Evolutionary conservation across 257 asterid genomes (phyloP).

Genomic region (Coffea canephora): DNA sequence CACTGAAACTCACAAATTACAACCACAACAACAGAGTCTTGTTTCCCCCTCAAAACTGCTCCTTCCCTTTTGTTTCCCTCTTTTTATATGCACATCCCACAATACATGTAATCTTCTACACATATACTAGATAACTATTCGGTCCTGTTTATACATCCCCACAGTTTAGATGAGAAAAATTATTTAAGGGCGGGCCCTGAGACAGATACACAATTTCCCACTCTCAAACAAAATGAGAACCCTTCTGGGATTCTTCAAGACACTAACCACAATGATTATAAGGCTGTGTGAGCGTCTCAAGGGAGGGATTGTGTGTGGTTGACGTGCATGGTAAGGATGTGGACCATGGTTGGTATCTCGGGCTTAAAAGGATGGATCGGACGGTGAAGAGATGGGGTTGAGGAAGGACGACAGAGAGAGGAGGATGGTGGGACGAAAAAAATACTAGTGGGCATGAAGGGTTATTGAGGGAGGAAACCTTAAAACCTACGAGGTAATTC

Average conservation of each 20-base stretch:
- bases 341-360: constrained; percentile 4
- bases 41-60: constrained; percentile 8
- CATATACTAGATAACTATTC: not conserved
- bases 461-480: constrained; percentile 30
- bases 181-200: not conserved
- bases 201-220: not conserved
- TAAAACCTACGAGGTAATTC: constrained; percentile 33
- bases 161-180: constrained; percentile 9
- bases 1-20: constrained; percentile 18
- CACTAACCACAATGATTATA: constrained; percentile 11
- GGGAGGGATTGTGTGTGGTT: constrained; percentile 18
- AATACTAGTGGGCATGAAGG: not conserved
- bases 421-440: not conserved
- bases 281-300: constrained; percentile 9
- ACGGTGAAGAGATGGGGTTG: constrained; percentile 12
- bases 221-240: not conserved
- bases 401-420: not conserved
- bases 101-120: constrained; percentile 10
- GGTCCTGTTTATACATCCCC: not conserved
- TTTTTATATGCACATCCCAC: constrained; percentile 21
- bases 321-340: constrained; percentile 20
- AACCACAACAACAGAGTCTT: not conserved
- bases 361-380: constrained; percentile 10
- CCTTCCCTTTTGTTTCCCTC: constrained; percentile 14
- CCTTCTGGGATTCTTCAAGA: constrained; percentile 11